phyloP scores from a whole-genome alignment of 306 rosid species.

The Lagenaria siceraria region DNA sequence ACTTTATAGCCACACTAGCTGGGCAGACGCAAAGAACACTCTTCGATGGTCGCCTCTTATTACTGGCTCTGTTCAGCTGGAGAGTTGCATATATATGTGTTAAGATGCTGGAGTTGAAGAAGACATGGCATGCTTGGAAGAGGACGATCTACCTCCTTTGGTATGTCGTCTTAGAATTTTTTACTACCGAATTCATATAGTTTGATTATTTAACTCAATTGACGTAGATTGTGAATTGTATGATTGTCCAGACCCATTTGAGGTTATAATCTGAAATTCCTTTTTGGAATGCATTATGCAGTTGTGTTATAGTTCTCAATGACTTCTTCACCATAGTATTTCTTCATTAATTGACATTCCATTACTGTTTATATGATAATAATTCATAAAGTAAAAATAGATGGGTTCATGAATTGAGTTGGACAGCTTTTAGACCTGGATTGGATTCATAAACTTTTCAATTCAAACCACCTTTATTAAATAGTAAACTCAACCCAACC shows the following conservation, averaged over 20 bases:
- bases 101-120: background rate
- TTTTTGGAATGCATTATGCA: background rate
- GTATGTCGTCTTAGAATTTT: background rate
- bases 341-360: background rate
- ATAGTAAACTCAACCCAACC: too few relatives aligned
- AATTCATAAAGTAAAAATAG: background rate
- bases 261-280: background rate
- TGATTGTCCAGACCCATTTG: background rate
- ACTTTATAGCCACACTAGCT: background rate
- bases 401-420: too few relatives aligned
- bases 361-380: background rate
- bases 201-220: background rate
- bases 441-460: too few relatives aligned
- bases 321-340: background rate
- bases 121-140: background rate
- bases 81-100: background rate
- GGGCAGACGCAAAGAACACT: background rate
- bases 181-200: background rate
- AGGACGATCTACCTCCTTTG: background rate
- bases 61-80: background rate
- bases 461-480: too few relatives aligned
- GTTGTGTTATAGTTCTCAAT: background rate
- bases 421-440: too few relatives aligned
- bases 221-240: background rate
- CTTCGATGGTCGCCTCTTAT: background rate